These are phyloP conservation scores for Plantago major DNA, from an alignment of 257 asterid species.

Conservation along the genomic window DNA sequence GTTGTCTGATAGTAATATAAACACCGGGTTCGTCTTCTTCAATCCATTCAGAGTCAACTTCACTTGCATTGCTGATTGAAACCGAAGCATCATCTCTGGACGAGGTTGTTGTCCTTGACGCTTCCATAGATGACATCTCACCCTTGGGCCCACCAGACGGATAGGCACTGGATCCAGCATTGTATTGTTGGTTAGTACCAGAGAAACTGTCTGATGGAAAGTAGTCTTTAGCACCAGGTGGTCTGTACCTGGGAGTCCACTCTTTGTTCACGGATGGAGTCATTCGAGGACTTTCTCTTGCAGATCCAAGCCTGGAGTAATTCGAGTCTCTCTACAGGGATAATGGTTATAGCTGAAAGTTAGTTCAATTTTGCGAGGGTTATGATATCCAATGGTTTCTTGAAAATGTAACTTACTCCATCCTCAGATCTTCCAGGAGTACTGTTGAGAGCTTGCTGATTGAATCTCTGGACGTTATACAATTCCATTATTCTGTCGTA, in stretches of 20 bases:
- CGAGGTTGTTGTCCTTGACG: constrained; percentile 74
- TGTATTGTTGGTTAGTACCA: constrained; percentile 33
- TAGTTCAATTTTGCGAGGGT: neutral
- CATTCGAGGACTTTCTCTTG: constrained; percentile 77
- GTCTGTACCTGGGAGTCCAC: constrained; percentile 53
- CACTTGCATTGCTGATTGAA: constrained; percentile 95
- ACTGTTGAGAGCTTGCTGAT: constrained; percentile 41
- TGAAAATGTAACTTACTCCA: constrained; percentile 45
- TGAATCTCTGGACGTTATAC: constrained; percentile 54
- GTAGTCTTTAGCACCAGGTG: constrained; percentile 27
- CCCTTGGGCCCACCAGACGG: constrained; percentile 33
- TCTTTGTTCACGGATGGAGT: constrained; percentile 67
- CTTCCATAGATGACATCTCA: constrained; percentile 52
- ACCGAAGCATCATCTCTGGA: constrained; percentile 84
- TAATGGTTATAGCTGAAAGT: neutral
- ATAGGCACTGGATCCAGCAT: constrained; percentile 44
- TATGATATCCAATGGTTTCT: neutral
- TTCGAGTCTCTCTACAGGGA: constrained; percentile 77
- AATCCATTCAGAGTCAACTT: constrained; percentile 83
- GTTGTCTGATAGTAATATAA: constrained; percentile 82
- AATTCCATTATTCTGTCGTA: constrained; percentile 60
- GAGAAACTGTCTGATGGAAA: constrained; percentile 34
- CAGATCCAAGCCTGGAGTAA: constrained; percentile 71
- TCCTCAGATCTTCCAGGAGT: constrained; percentile 70
- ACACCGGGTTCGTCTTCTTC: constrained; percentile 97